Evolutionary conservation across 2,329 filamentous ascomycete species (phyloP).

Genomic region (Zymoseptoria crescenta): DNA sequence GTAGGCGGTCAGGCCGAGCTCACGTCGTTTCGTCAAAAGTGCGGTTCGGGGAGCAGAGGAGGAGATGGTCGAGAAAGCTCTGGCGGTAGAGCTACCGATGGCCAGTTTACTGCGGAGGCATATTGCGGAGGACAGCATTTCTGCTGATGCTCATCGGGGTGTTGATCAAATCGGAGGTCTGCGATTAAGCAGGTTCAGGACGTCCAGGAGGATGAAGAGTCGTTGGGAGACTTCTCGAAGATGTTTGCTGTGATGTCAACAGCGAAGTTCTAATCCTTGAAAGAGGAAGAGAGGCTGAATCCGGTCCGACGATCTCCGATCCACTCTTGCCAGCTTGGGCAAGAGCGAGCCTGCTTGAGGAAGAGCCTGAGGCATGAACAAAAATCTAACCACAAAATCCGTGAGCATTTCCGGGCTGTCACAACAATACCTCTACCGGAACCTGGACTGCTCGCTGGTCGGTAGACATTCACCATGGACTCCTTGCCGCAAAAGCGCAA

Average conservation of each 20-base stretch:
- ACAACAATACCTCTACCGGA: background rate
- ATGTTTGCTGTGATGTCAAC: background rate
- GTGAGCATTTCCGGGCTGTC: background rate
- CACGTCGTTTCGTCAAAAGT: conserved; percentile 41
- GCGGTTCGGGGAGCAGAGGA: conserved; percentile 32
- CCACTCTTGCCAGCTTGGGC: too few relatives aligned
- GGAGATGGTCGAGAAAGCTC: conserved; percentile 37
- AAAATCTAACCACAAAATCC: background rate
- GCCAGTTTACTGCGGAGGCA: conserved; percentile 58
- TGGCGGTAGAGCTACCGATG: conserved; percentile 44
- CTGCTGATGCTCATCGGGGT: conserved; percentile 22
- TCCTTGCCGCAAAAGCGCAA: conserved; percentile 35
- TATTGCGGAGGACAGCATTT: conserved; percentile 65
- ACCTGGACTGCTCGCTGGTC: too few relatives aligned
- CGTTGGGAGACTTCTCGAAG: background rate
- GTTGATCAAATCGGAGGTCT: background rate
- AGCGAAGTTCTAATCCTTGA: background rate
- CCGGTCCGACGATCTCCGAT: too few relatives aligned
- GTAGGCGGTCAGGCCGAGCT: conserved; percentile 35
- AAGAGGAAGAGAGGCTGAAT: background rate
- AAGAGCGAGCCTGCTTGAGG: background rate
- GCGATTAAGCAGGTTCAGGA: background rate
- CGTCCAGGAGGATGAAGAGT: background rate
- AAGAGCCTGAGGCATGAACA: background rate
- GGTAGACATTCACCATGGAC: conserved; percentile 7